Base-by-base conservation (phyloP, 2,329 filamentous ascomycete genomes). In the Xylaria sp. region DNA sequence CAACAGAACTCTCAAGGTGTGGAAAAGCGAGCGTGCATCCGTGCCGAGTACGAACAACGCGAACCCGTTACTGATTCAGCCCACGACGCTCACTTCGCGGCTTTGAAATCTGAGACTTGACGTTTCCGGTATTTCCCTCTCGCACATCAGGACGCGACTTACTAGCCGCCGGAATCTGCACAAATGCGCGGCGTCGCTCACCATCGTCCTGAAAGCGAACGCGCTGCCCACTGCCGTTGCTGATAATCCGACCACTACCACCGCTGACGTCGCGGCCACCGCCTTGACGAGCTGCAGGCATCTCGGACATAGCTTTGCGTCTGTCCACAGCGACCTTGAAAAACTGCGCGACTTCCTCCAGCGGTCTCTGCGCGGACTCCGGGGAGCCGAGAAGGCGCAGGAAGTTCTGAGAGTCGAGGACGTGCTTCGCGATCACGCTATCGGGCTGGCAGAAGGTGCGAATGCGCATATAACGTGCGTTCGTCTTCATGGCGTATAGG, bases 401-500 rank as follows among this genome's bases (percentile, higher is more conserved):
- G 2, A 89, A 76, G 9, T 80, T 82, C 78, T 86, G 85, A 0
- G 84, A 75, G 71, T 89, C 87, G 2, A 86, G 77, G 7, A 90
- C 78, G 75, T 89, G 86, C 80, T 88, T 89, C 3, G 86, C 86
- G 63, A 89, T 82, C 28, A 87, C 86, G 0, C 84, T 82, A 74
- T 90, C 88, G 0, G 87, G 87, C 72, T 88, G 85, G 75, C 87
- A 89, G 70, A 85, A 87, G 0, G 86, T 89, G 48, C 86, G 84
- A 46, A 89, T 75, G 25, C 84, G 80, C 78, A 90, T 84, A 9
- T 80, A 80, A 46, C 86, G 82, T 1, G 87, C 85, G 72, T 89
- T 85, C 31, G 80, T 78, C 68, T 83, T 84, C 84, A 88, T 86
- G 60, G 84, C 81, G 51, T 86, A 82, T 7, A 89, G 76, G 7